A percentile compares a stretch with the other conserved stretches of the same genome.
Conservation (phyloP, 768 basidiomycete genomes). For the Arthromyces matolae region DNA sequence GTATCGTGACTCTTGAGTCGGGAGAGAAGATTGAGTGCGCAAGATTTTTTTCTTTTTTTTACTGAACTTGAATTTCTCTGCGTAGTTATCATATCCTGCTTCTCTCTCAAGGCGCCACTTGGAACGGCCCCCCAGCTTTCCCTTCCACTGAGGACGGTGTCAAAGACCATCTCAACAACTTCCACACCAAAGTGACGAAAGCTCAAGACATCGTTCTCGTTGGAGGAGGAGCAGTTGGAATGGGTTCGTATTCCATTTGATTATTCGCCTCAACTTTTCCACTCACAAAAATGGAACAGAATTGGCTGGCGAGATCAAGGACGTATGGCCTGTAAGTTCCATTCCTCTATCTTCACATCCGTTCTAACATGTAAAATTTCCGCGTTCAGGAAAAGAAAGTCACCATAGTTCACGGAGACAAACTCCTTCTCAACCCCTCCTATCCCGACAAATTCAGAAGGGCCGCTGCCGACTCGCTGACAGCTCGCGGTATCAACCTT, state of each 20-base stretch:
- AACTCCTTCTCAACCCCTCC: conserved; percentile 47
- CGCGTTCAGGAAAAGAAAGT: conserved; percentile 41
- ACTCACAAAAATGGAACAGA: conserved; percentile 23
- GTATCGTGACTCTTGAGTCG: conserved; percentile 44
- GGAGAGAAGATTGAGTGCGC: conserved; percentile 42
- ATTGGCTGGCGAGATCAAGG: conserved; percentile 41
- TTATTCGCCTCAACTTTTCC: not conserved
- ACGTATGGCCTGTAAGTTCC: conserved; percentile 35
- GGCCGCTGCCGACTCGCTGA: conserved; percentile 37
- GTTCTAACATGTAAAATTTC: not conserved
- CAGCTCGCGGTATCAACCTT: conserved; percentile 45
- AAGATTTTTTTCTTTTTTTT: not conserved
- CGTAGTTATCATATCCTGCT: conserved; percentile 58
- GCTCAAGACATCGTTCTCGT: conserved; percentile 47
- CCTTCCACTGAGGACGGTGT: conserved; percentile 34
- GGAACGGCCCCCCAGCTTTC: conserved; percentile 47
- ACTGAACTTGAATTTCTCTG: not conserved
- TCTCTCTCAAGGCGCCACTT: conserved; percentile 54
- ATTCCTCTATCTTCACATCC: conserved; percentile 7
- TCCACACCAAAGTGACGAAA: conserved; percentile 31
- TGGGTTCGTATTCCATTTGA: conserved; percentile 30
- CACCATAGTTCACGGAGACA: conserved; percentile 59
- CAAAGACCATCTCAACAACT: conserved; percentile 23
- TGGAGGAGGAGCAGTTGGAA: conserved; percentile 57
- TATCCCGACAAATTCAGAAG: conserved; percentile 58